phyloP scores from a whole-genome alignment of 1,284 basidiomycete genomes.

The Apiotrichum montevideense region DNA sequence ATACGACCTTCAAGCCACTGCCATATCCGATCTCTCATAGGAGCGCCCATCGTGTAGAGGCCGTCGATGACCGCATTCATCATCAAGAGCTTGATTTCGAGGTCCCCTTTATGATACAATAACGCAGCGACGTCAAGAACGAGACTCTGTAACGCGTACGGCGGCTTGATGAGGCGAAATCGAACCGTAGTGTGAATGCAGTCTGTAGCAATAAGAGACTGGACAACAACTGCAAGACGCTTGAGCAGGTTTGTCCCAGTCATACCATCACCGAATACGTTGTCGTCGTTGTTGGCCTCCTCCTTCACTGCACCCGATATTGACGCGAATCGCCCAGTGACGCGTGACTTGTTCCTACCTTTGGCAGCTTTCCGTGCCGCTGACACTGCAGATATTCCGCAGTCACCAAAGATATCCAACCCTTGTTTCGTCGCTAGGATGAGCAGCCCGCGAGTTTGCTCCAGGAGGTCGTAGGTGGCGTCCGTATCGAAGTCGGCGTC shows the following conservation, averaged over 20 bases:
- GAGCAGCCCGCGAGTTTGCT: constrained; percentile 36
- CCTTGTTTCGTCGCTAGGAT: constrained; percentile 30
- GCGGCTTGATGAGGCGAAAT: constrained; percentile 31
- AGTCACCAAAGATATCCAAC: constrained; percentile 27
- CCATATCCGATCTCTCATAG: constrained; percentile 49
- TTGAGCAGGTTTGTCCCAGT: constrained; percentile 17
- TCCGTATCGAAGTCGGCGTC: constrained; percentile 34
- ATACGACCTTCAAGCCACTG: constrained; percentile 47
- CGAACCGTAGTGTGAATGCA: constrained; percentile 25
- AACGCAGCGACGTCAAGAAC: constrained; percentile 44
- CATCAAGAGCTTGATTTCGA: constrained; percentile 39
- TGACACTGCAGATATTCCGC: constrained; percentile 4
- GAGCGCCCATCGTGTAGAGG: constrained; percentile 33
- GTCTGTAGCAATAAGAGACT: constrained; percentile 23
- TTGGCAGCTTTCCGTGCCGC: constrained; percentile 10
- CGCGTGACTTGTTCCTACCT: not conserved
- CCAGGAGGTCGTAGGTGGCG: constrained; percentile 30
- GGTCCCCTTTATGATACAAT: constrained; percentile 46
- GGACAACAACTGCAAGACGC: constrained; percentile 19
- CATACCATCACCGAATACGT: constrained; percentile 1
- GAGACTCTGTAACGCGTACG: constrained; percentile 35
- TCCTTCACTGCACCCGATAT: constrained; percentile 14
- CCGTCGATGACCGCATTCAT: constrained; percentile 33
- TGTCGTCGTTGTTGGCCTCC: not conserved
- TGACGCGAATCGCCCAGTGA: constrained; percentile 22